Conservation (phyloP, 495 filamentous ascomycete species). For the Staphylotrichum longicolle region DNA sequence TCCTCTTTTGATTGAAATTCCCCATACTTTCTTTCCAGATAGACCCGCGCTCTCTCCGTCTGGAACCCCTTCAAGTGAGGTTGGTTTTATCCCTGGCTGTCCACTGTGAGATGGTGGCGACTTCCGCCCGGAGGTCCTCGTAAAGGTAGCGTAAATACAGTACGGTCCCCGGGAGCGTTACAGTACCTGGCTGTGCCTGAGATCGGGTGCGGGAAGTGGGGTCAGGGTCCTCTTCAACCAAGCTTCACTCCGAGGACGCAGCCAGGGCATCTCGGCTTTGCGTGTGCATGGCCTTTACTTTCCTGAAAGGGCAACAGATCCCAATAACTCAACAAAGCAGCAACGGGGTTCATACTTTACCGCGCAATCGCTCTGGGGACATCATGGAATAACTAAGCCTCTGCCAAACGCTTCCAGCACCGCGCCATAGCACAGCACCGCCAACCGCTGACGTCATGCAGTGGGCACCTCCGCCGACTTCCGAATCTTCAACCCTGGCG, state of each 20-base stretch:
- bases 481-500: background rate
- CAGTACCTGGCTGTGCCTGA: constrained; percentile 1
- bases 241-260: background rate
- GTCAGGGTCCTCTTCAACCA: background rate
- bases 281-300: too few species aligned
- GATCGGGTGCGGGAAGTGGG: background rate
- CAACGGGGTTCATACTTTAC: background rate
- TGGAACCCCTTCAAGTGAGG: too few species aligned
- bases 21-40: too few species aligned
- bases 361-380: background rate
- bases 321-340: too few species aligned
- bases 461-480: background rate
- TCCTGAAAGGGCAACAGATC: too few species aligned
- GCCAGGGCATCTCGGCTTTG: too few species aligned
- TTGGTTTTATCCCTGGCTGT: too few species aligned
- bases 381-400: background rate
- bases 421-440: background rate
- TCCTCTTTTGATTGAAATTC: too few species aligned
- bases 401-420: background rate
- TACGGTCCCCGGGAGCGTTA: background rate
- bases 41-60: too few species aligned
- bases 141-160: too few species aligned
- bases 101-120: too few species aligned
- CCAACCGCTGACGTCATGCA: constrained; percentile 13
- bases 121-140: too few species aligned